phyloP scores from a whole-genome alignment of 2,329 filamentous ascomycete species.

The Paecilomyces dactylethromorphus region DNA sequence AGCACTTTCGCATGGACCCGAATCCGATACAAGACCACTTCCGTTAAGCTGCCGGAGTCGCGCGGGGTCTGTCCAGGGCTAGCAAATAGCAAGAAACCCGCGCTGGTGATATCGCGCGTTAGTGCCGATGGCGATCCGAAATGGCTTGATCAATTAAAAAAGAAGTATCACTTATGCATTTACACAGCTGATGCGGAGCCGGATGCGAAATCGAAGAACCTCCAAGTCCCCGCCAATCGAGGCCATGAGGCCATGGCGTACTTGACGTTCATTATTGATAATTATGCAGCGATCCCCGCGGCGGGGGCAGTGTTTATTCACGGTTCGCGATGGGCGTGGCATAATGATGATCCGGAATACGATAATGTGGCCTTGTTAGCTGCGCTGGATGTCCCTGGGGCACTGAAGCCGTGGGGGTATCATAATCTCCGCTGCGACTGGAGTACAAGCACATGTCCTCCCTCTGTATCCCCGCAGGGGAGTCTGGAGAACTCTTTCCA shows the following conservation, averaged over 20 bases:
- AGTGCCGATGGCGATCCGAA: slow-evolving; percentile 33
- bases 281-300: slow-evolving; percentile 34
- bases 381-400: slow-evolving; percentile 31
- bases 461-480: slow-evolving; percentile 30
- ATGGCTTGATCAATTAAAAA: slow-evolving; percentile 36
- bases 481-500: slow-evolving; percentile 35
- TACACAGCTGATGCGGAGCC: slow-evolving; percentile 35
- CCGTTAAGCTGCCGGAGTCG: slow-evolving; percentile 25
- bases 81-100: slow-evolving; percentile 32
- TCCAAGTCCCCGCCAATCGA: slow-evolving; percentile 41
- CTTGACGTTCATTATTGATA: slow-evolving; percentile 43
- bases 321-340: slow-evolving; percentile 39
- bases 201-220: slow-evolving; percentile 17
- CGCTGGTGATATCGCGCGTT: slow-evolving; percentile 38
- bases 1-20: slow-evolving; percentile 38
- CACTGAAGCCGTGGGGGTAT: slow-evolving; percentile 36
- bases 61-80: slow-evolving; percentile 40
- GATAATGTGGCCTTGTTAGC: slow-evolving; percentile 38
- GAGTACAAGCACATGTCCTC: slow-evolving; percentile 38
- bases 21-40: slow-evolving; percentile 35
- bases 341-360: slow-evolving; percentile 39
- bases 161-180: slow-evolving; percentile 40
- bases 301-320: slow-evolving; percentile 39
- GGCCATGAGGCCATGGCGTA: slow-evolving; percentile 45
- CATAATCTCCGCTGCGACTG: slow-evolving; percentile 47